Evolutionary conservation across 192 early-diverging fungal species (phyloP).

Genomic region (Backusella tuberculispora): DNA sequence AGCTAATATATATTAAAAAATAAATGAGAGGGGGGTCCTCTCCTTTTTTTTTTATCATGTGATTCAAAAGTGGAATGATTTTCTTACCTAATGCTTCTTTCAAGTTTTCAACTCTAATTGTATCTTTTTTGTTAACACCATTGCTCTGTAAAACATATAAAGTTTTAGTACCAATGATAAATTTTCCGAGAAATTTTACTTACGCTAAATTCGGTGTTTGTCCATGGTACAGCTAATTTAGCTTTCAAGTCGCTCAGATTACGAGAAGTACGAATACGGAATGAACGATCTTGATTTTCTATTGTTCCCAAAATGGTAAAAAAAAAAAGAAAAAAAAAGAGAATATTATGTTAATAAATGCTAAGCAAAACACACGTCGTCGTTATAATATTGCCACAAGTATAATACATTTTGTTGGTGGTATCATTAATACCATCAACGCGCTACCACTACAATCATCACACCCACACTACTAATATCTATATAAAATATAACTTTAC

Average conservation of each 20-base stretch:
- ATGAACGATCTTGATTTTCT: constrained; percentile 34
- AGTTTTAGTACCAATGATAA: not conserved
- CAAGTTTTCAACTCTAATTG: constrained; percentile 42
- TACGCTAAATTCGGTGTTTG: constrained; percentile 31
- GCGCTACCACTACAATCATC: not conserved
- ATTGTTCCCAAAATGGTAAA: not conserved
- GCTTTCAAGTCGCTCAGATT: constrained; percentile 40
- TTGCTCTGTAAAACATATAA: constrained; percentile 11
- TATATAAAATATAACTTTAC: constrained; percentile 1
- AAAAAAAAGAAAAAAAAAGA: not conserved
- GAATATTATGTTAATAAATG: too few species aligned
- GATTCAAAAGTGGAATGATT: too few species aligned
- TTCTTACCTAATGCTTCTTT: constrained; percentile 38
- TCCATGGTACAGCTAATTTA: constrained; percentile 36
- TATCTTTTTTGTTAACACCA: constrained; percentile 21
- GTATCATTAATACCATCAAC: not conserved
- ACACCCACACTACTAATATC: not conserved
- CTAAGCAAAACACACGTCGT: not conserved
- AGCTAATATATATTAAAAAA: not conserved
- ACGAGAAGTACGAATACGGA: constrained; percentile 38
- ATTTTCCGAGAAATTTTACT: not conserved
- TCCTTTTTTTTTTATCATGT: too few species aligned
- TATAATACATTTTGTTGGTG: not conserved
- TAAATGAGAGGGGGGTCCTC: too few species aligned
- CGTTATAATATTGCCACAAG: not conserved